phyloP scores from a whole-genome alignment of 2,329 filamentous ascomycete species.

The Paecilomyces fulvus region DNA sequence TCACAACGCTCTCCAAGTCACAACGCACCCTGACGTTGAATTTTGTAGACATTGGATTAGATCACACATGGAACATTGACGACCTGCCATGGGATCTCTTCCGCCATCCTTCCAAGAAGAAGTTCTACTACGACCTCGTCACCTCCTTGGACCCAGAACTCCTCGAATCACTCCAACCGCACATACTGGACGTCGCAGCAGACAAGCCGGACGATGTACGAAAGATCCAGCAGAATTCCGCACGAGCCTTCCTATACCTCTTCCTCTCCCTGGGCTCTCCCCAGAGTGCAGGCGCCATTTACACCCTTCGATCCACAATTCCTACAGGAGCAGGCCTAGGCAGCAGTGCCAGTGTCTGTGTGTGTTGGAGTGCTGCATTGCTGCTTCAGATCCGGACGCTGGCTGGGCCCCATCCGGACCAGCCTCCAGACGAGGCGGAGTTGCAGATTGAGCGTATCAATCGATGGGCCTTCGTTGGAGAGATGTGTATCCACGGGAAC shows the following conservation, averaged over 20 bases:
- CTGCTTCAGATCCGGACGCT: constrained; percentile 82
- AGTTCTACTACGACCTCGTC: constrained; percentile 85
- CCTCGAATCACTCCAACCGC: constrained; percentile 69
- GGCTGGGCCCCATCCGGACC: constrained; percentile 83
- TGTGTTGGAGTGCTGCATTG: constrained; percentile 77
- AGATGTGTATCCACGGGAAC: constrained; percentile 96
- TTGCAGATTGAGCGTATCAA: constrained; percentile 93
- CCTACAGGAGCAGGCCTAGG: constrained; percentile 86
- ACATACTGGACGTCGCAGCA: constrained; percentile 63
- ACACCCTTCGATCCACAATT: constrained; percentile 87
- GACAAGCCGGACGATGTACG: constrained; percentile 59
- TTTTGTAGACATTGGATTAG: constrained; percentile 83
- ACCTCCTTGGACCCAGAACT: constrained; percentile 78
- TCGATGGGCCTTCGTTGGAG: constrained; percentile 91
- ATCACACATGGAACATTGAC: constrained; percentile 92
- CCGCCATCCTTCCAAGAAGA: constrained; percentile 74
- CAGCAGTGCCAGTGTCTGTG: constrained; percentile 87
- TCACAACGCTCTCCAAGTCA: constrained; percentile 88
- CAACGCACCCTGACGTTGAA: constrained; percentile 77
- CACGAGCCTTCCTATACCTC: constrained; percentile 81
- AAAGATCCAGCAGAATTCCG: constrained; percentile 76
- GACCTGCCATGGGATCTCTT: constrained; percentile 81
- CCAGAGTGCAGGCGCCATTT: constrained; percentile 71
- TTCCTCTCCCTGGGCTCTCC: constrained; percentile 79
- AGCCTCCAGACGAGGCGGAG: constrained; percentile 77